A percentile compares a stretch with the other conserved stretches of the same genome.
phyloP scores from a whole-genome alignment of 257 asterid species.

The Catharanthus roseus region DNA sequence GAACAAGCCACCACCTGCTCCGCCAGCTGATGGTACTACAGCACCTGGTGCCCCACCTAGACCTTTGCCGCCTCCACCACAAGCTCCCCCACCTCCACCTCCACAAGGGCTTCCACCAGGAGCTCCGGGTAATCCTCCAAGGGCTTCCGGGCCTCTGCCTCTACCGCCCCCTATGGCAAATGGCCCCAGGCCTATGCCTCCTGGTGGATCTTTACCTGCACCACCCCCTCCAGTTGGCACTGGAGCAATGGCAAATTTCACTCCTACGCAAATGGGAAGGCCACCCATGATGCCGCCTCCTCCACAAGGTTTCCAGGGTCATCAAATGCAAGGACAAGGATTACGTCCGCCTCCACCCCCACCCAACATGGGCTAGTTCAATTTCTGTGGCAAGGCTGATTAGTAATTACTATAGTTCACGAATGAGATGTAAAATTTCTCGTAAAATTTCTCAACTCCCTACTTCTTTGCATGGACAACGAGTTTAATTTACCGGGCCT shows the following conservation, averaged over 20 bases:
- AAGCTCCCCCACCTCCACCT: slow-evolving; percentile 68
- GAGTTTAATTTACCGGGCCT: neutral
- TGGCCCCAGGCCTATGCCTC: slow-evolving; percentile 98
- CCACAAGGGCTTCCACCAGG: slow-evolving; percentile 65
- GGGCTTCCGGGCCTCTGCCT: slow-evolving; percentile 50
- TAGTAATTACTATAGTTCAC: neutral
- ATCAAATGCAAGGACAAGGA: slow-evolving; percentile 62
- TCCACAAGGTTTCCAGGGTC: slow-evolving; percentile 77
- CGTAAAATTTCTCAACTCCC: neutral
- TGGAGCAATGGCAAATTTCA: slow-evolving; percentile 76
- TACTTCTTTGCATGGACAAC: neutral
- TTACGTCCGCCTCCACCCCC: slow-evolving; percentile 65
- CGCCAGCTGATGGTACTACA: slow-evolving; percentile 53
- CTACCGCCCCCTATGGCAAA: slow-evolving; percentile 64
- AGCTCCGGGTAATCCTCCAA: slow-evolving; percentile 51
- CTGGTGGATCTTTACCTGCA: slow-evolving; percentile 84
- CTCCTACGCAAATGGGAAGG: slow-evolving; percentile 74
- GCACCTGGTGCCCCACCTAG: slow-evolving; percentile 55
- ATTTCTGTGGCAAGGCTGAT: neutral
- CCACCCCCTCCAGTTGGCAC: slow-evolving; percentile 82
- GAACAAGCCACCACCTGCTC: slow-evolving; percentile 53
- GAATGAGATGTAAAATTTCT: neutral
- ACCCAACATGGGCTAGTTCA: slow-evolving; percentile 61
- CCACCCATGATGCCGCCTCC: slow-evolving; percentile 78
- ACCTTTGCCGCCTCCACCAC: slow-evolving; percentile 75